Percentiles rank a stretch among this genome's conserved stretches.
Conservation (phyloP, 345 rosid species). For the Rhizophora apiculata region DNA sequence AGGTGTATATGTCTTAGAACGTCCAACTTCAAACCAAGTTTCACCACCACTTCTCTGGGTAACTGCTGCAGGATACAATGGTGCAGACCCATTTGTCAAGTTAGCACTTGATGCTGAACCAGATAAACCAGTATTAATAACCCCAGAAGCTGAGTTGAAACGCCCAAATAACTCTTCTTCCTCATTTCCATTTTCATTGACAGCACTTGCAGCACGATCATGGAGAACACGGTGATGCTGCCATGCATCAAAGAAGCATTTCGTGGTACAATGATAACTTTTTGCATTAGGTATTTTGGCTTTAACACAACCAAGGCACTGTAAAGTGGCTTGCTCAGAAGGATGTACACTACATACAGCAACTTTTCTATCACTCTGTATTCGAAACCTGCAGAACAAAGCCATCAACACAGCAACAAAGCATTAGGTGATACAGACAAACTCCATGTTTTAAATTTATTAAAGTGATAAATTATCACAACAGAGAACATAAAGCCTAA, state of each 20-base stretch:
- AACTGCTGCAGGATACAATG: constrained; percentile 65
- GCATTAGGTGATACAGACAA: neutral
- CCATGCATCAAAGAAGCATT: constrained; percentile 96
- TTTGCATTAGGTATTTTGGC: constrained; percentile 78
- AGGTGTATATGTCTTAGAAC: constrained; percentile 86
- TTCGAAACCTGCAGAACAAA: constrained; percentile 64
- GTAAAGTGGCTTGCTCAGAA: constrained; percentile 80
- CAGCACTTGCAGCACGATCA: constrained; percentile 85
- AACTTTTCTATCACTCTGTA: constrained; percentile 89
- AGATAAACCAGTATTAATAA: constrained; percentile 50
- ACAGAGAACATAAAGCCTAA: too few relatives aligned
- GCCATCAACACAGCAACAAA: constrained; percentile 6
- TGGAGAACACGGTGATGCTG: constrained; percentile 95
- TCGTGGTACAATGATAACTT: constrained; percentile 91
- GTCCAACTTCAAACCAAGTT: constrained; percentile 94
- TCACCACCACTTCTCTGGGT: constrained; percentile 82
- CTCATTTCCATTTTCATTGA: constrained; percentile 75
- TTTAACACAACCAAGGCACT: constrained; percentile 86
- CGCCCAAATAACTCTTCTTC: constrained; percentile 91
- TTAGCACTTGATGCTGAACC: constrained; percentile 61
- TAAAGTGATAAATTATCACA: neutral
- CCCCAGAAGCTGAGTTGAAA: constrained; percentile 74
- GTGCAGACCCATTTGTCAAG: constrained; percentile 66
- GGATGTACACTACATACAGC: constrained; percentile 90
- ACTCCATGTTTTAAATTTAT: neutral